Base-by-base conservation (phyloP, 2,329 filamentous ascomycete species). In the Trichophyton verrucosum region DNA sequence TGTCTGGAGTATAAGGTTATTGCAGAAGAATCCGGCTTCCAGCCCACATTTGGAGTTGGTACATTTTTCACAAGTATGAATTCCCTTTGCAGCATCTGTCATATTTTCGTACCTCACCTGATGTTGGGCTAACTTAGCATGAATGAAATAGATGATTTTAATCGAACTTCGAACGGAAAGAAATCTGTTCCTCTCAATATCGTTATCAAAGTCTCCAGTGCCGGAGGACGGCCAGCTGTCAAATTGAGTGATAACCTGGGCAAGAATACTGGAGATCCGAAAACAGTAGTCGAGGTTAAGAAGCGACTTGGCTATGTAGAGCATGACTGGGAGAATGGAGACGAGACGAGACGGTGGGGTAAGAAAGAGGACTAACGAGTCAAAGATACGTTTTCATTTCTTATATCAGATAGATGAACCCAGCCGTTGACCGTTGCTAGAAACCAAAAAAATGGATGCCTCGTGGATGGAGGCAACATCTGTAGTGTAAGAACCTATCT, bases 121-220 rank as follows among this genome's bases (percentile, higher is more conserved):
- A 8, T 20, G 15, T 46, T 17, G 33, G 8, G 40, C 40, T 17
- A 38, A 44, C 9, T 22, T 6, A 2, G 11, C 33, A 38, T 6
- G 55, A 9, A 33, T 53, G 22, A n/a, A 59, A 46, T 46, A 82
- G 84, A 99, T 70, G 94, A 99, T 73, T 99, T 94, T 72, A 77
- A 77, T n/a, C 83, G 87, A 65, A 77, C 82, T 63, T 84, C 80
- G 40, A 88, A 86, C 0, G 86, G 86, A 44, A 84, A 85, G 66
- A 97, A 96, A 75, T 96, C 91, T 0, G 84, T 86, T 15, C 94
- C 94, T 0, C 77, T 99, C 60, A 99, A 99, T 69, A 99, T 99
- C 68, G 94, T 99, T 66, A 96, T 99, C 76, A 99, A 99, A 77
- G 81, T 99, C 63, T 89, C 89, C 64, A 91, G 89, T 8, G 94